These are phyloP conservation scores for Auricularia sp. DNA, from an alignment of 768 basidiomycete species.

Conservation along the genomic window DNA sequence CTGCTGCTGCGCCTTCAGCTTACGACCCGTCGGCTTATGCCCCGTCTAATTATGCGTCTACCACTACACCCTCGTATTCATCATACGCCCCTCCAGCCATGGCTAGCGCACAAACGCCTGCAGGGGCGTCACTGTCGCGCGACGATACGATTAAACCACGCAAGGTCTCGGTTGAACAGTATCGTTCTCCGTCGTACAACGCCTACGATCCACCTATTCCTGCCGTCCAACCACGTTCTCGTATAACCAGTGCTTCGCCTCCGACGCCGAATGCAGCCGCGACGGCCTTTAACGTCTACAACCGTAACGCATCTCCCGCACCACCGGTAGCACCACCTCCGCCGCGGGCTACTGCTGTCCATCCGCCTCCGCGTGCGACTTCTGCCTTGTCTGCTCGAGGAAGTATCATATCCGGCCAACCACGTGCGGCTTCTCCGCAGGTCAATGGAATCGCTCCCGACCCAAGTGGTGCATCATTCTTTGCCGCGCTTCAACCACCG, in stretches of 20 bases:
- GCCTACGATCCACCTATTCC: slow-evolving; percentile 26
- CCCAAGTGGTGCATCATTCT: neutral
- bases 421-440: neutral
- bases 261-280: slow-evolving; percentile 2
- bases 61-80: slow-evolving; percentile 3
- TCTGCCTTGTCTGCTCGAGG: neutral
- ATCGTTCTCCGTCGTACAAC: slow-evolving; percentile 17
- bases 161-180: slow-evolving; percentile 7
- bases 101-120: slow-evolving; percentile 1
- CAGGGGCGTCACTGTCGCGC: neutral
- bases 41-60: slow-evolving; percentile 11
- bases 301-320: slow-evolving; percentile 3
- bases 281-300: slow-evolving; percentile 1
- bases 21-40: slow-evolving; percentile 13
- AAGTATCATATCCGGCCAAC: neutral
- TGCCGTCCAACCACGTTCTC: slow-evolving; percentile 7
- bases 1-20: too few relatives aligned
- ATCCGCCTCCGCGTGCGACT: slow-evolving; percentile 4
- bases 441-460: neutral
- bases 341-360: slow-evolving; percentile 1
- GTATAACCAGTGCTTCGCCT: slow-evolving; percentile 4
- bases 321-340: slow-evolving; percentile 3
- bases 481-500: neutral
- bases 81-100: neutral
- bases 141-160: slow-evolving; percentile 3